These are phyloP conservation scores for Stagonosporopsis vannaccii DNA, from an alignment of 2,329 filamentous ascomycete genomes.

Conservation along the genomic window DNA sequence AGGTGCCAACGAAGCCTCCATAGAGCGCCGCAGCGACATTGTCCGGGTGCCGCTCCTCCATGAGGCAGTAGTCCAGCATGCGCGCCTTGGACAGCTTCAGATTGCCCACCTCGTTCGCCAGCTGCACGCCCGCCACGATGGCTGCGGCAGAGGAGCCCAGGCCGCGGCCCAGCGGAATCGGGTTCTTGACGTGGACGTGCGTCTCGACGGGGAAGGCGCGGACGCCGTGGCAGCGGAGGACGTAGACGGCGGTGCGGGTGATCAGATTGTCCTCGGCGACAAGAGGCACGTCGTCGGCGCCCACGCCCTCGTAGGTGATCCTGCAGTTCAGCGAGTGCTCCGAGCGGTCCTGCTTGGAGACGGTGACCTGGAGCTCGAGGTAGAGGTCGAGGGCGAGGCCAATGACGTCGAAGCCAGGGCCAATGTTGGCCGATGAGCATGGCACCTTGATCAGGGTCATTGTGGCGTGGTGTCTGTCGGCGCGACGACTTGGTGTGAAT, in stretches of 20 bases:
- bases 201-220: conserved; percentile 82
- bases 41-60: conserved; percentile 73
- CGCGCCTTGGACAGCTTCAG: conserved; percentile 79
- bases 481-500: conserved; percentile 8
- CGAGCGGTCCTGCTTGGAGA: conserved; percentile 63
- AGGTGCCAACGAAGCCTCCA: conserved; percentile 95
- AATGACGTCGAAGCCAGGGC: conserved; percentile 95
- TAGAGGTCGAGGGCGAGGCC: conserved; percentile 93
- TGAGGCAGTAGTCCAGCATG: conserved; percentile 93
- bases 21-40: conserved; percentile 89
- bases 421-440: conserved; percentile 97
- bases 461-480: conserved; percentile 28
- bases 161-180: conserved; percentile 89
- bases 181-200: conserved; percentile 93
- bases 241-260: conserved; percentile 91
- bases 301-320: conserved; percentile 88
- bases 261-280: conserved; percentile 89
- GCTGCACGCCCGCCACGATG: conserved; percentile 91
- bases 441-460: conserved; percentile 76
- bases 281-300: conserved; percentile 79
- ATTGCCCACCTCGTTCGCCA: conserved; percentile 87
- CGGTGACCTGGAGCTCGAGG: conserved; percentile 84
- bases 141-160: conserved; percentile 95
- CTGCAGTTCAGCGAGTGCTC: conserved; percentile 78
- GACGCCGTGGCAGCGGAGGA: conserved; percentile 89